Evolutionary conservation across 2,329 filamentous ascomycete species (phyloP).

Genomic region (Zarea fungicola): DNA sequence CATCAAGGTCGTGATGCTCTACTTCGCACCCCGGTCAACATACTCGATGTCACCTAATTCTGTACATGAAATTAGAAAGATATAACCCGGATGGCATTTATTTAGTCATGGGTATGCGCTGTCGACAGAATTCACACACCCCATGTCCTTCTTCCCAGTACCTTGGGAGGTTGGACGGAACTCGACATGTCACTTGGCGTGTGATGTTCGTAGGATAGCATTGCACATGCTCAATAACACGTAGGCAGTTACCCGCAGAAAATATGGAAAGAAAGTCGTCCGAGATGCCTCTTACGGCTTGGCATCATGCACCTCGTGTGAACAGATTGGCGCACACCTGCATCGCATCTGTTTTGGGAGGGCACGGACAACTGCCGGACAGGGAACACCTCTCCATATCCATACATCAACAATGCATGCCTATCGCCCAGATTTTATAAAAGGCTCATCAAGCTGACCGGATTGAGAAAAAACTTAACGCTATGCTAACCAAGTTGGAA

Average conservation of each 20-base stretch:
- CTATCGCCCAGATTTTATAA: background rate
- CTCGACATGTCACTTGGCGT: too few relatives aligned
- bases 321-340: too few relatives aligned
- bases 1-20: slow-evolving; percentile 7
- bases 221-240: background rate
- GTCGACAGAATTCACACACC: background rate
- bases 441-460: background rate
- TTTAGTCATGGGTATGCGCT: background rate
- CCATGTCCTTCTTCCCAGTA: slow-evolving; percentile 1
- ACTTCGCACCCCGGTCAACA: too few relatives aligned
- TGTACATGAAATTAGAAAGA: background rate
- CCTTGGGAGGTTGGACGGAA: slow-evolving; percentile 5
- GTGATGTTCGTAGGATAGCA: too few relatives aligned
- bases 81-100: slow-evolving; percentile 7
- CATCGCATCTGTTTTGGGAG: too few relatives aligned
- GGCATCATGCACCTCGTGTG: background rate
- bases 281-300: slow-evolving; percentile 3
- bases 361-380: slow-evolving; percentile 4
- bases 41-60: too few relatives aligned
- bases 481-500: background rate
- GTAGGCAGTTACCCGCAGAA: background rate
- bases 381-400: background rate
- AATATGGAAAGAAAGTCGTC: background rate
- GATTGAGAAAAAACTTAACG: background rate
- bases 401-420: background rate